A percentile compares a stretch with the other conserved stretches of the same genome.
Evolutionary conservation across 2,329 filamentous ascomycete genomes (phyloP).

Genomic region (Bipolaris oryzae): DNA sequence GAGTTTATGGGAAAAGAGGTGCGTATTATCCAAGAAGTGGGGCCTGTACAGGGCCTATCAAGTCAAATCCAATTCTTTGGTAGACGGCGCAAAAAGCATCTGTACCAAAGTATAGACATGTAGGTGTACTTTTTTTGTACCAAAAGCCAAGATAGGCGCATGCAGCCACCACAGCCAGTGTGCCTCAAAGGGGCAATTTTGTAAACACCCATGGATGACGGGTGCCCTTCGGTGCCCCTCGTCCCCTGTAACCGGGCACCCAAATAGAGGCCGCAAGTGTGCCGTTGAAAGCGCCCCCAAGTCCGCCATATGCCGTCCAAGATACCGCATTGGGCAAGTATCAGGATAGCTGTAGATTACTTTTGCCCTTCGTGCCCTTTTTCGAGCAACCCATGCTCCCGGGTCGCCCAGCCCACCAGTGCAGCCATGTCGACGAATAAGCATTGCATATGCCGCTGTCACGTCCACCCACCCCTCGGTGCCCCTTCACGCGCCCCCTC

Average conservation of each 20-base stretch:
- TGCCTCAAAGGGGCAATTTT: conserved; percentile 2
- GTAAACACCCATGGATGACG: not conserved
- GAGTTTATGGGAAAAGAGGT: not conserved
- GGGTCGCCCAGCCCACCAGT: not conserved
- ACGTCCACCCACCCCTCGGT: not conserved
- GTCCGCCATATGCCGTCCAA: not conserved
- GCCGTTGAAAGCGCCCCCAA: not conserved
- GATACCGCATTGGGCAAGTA: not conserved
- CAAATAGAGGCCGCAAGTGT: not conserved
- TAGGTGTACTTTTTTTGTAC: no score
- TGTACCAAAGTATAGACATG: not conserved
- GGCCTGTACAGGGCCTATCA: not conserved
- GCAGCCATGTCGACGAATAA: not conserved
- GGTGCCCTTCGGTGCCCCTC: conserved; percentile 2
- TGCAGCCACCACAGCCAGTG: not conserved
- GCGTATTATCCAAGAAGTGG: no score
- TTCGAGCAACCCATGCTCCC: not conserved
- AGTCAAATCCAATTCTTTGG: not conserved
- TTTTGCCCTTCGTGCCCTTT: conserved; percentile 9
- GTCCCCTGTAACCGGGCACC: not conserved
- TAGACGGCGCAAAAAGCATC: not conserved
- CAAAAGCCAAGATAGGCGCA: not conserved
- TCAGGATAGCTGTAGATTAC: not conserved
- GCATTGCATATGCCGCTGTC: not conserved
- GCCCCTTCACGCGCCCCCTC: not conserved